phyloP scores from a whole-genome alignment of 257 asterid genomes.

The Catharanthus roseus region DNA sequence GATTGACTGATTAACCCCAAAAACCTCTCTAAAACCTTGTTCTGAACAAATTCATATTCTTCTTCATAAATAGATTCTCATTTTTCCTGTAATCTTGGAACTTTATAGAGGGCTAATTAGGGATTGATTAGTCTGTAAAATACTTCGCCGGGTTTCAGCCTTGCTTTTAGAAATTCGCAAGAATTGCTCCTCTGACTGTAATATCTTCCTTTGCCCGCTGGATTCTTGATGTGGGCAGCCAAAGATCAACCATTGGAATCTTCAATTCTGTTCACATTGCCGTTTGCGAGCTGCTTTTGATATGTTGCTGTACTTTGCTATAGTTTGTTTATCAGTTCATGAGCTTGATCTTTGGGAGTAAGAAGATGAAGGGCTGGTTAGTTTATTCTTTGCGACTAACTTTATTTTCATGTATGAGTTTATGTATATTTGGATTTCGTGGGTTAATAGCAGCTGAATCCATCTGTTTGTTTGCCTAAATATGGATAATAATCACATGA shows the following conservation, averaged over 20 bases:
- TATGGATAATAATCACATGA: neutral
- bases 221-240: neutral
- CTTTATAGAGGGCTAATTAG: no score
- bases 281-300: neutral
- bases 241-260: neutral
- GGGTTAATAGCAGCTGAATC: neutral
- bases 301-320: neutral
- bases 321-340: neutral
- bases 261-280: neutral
- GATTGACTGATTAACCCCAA: no score
- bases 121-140: no score
- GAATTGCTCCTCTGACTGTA: neutral
- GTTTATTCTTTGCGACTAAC: neutral
- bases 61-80: no score
- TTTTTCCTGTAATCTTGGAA: no score
- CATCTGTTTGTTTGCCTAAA: neutral
- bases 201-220: neutral
- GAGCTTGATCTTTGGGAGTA: neutral
- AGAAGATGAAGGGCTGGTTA: neutral
- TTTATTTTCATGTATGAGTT: neutral
- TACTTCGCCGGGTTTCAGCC: no score
- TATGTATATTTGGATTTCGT: neutral
- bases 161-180: neutral
- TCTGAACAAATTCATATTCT: no score
- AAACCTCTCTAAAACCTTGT: no score